Conservation (phyloP, 805 yeast species). For the Phaffomyces thermotolerans region DNA sequence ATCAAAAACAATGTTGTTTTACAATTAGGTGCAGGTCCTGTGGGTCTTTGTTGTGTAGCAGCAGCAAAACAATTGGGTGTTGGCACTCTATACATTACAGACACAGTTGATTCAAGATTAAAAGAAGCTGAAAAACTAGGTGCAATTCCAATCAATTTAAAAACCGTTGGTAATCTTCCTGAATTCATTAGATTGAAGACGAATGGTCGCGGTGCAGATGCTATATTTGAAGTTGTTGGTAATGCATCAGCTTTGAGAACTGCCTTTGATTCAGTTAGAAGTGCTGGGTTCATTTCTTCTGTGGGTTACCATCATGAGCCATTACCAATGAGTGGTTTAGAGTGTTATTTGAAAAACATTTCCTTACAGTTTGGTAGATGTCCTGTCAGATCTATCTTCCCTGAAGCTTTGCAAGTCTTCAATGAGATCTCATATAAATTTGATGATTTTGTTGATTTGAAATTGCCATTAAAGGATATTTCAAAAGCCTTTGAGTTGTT, state of each 20-base stretch:
- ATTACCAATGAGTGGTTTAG: constrained; percentile 49
- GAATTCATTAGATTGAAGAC: constrained; percentile 27
- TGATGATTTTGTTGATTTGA: constrained; percentile 44
- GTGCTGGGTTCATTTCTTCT: constrained; percentile 51
- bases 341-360: constrained; percentile 50
- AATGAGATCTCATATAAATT: constrained; percentile 37
- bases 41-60: constrained; percentile 63
- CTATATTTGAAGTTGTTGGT: constrained; percentile 55
- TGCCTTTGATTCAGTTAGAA: constrained; percentile 47
- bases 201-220: constrained; percentile 49
- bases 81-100: constrained; percentile 54
- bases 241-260: constrained; percentile 41
- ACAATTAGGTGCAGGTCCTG: constrained; percentile 63
- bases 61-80: constrained; percentile 70
- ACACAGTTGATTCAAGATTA: constrained; percentile 55
- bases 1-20: constrained; percentile 34
- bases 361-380: constrained; percentile 57
- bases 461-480: constrained; percentile 37
- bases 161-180: constrained; percentile 30
- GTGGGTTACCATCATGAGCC: constrained; percentile 56
- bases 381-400: constrained; percentile 50
- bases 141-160: constrained; percentile 41
- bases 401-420: constrained; percentile 44
- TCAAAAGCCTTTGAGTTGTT: constrained; percentile 42
- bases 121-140: constrained; percentile 51